Conservation (phyloP, 2,329 filamentous ascomycete species). For the Xylaria sp. region DNA sequence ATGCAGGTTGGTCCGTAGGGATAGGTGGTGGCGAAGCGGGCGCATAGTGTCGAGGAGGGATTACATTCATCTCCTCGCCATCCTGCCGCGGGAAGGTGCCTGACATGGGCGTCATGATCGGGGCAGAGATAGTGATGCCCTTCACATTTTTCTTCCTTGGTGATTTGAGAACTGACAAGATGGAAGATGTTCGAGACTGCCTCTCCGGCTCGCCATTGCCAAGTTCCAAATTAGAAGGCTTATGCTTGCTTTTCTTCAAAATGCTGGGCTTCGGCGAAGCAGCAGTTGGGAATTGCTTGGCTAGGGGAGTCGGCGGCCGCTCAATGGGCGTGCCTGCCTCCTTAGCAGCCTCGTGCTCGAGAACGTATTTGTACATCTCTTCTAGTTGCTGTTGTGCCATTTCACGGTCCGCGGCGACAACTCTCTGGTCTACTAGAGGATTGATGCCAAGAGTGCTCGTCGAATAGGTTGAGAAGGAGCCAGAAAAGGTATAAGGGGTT, state of each 20-base stretch:
- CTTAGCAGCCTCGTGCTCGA: slow-evolving; percentile 84
- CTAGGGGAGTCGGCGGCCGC: slow-evolving; percentile 53
- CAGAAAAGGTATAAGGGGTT: slow-evolving; percentile 59
- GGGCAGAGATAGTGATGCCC: slow-evolving; percentile 70
- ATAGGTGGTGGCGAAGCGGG: slow-evolving; percentile 67
- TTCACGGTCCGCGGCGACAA: slow-evolving; percentile 78
- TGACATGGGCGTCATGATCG: slow-evolving; percentile 72
- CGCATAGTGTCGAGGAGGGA: slow-evolving; percentile 68
- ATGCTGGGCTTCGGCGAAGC: slow-evolving; percentile 57
- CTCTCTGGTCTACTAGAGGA: slow-evolving; percentile 77
- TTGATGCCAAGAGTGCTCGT: slow-evolving; percentile 68
- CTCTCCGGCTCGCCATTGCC: slow-evolving; percentile 57
- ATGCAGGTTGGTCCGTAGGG: slow-evolving; percentile 58
- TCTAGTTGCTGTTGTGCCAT: slow-evolving; percentile 86
- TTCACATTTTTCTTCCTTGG: slow-evolving; percentile 63
- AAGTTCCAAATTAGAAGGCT: slow-evolving; percentile 55
- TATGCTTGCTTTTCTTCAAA: slow-evolving; percentile 55
- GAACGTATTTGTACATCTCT: slow-evolving; percentile 88
- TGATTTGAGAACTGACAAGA: slow-evolving; percentile 70
- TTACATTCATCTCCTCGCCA: slow-evolving; percentile 65
- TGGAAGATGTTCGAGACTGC: slow-evolving; percentile 67
- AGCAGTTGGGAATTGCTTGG: slow-evolving; percentile 43
- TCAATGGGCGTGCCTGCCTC: slow-evolving; percentile 63
- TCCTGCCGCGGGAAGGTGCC: slow-evolving; percentile 66
- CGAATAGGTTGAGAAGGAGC: slow-evolving; percentile 59